Percentiles rank a stretch among this genome's conserved stretches.
Conservation (phyloP, 164 flowering plant species). For the Euptelea pleiosperma region DNA sequence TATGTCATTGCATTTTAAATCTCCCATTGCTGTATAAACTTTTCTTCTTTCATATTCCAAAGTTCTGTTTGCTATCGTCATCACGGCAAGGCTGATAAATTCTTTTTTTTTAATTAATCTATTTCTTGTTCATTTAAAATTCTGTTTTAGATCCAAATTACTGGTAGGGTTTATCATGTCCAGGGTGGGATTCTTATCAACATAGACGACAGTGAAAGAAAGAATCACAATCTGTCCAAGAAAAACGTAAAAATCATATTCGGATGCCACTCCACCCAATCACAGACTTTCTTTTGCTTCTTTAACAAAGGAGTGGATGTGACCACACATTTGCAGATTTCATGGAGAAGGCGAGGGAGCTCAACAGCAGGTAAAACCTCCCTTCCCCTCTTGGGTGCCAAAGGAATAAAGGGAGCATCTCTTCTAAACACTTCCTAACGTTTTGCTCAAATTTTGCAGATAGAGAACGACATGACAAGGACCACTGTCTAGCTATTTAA, state of each 20-base stretch:
- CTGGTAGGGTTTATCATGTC: constrained; percentile 19
- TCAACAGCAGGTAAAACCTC: constrained; percentile 3
- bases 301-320: constrained; percentile 37
- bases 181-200: constrained; percentile 48
- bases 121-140: constrained; percentile 1
- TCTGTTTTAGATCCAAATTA: neutral
- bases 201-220: constrained; percentile 35
- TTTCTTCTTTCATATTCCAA: too few relatives aligned
- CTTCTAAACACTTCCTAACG: constrained; percentile 20
- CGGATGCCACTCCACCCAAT: constrained; percentile 43
- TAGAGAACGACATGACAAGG: constrained; percentile 22
- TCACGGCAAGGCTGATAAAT: too few relatives aligned
- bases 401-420: constrained; percentile 38
- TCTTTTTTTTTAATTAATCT: too few relatives aligned
- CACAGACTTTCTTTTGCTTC: constrained; percentile 22
- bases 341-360: constrained; percentile 3
- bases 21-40: too few relatives aligned
- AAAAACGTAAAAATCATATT: constrained; percentile 31
- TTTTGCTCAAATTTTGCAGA: constrained; percentile 19
- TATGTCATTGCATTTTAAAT: too few relatives aligned
- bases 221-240: constrained; percentile 31
- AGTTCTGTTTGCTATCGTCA: too few relatives aligned
- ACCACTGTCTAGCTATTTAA: constrained; percentile 19
- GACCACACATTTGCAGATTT: constrained; percentile 31
- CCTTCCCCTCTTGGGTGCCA: constrained; percentile 23